These are phyloP conservation scores for Tribonema minus DNA, from an alignment of 108 stramenopile species.

Conservation along the genomic window DNA sequence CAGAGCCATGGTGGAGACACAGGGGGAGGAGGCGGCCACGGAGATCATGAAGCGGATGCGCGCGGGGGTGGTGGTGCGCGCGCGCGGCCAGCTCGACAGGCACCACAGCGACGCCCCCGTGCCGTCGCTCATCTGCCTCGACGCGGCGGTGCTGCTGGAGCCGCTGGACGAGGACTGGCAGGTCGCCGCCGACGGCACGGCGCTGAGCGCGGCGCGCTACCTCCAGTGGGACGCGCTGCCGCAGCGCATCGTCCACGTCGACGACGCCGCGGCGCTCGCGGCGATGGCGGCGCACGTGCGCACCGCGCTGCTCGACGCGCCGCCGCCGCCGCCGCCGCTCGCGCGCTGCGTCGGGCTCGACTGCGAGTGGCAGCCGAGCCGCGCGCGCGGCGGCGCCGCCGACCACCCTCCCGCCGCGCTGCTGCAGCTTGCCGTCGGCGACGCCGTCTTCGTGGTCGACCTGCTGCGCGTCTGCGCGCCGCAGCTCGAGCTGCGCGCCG, in stretches of 20 bases:
- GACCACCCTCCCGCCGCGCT: neutral
- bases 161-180: neutral
- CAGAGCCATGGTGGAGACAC: neutral
- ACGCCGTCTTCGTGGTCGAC: conserved; percentile 13
- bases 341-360: conserved; percentile 20
- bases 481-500: neutral
- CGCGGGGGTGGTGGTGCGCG: neutral
- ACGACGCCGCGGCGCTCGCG: neutral
- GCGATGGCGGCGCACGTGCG: neutral
- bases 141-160: neutral
- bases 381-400: neutral
- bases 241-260: neutral
- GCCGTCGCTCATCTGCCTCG: neutral
- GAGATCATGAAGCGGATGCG: neutral
- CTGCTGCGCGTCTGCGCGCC: conserved; percentile 23
- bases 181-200: neutral
- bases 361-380: conserved; percentile 32
- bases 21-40: neutral
- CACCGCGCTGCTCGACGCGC: neutral
- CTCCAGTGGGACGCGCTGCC: neutral
- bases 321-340: neutral
- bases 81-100: no score
- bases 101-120: neutral
- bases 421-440: conserved; percentile 25
- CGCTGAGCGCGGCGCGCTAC: neutral